Conservation (phyloP, 306 rosid genomes). For the Boehmeria nivea region DNA sequence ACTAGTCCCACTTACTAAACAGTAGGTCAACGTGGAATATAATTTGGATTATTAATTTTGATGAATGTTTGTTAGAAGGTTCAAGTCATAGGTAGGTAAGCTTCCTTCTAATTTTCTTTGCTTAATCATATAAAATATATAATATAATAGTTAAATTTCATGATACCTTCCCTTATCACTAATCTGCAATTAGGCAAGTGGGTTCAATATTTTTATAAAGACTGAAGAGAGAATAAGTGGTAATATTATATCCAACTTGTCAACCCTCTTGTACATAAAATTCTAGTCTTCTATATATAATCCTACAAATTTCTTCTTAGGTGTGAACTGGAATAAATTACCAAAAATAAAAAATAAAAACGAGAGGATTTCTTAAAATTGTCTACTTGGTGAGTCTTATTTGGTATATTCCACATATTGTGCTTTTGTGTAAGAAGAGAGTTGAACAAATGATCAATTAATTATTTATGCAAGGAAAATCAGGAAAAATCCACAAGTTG, state of each 20-base stretch:
- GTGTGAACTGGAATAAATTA: background rate
- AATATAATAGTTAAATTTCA: background rate
- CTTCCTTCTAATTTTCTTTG: background rate
- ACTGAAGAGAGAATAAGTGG: background rate
- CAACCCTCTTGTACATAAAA: conserved; percentile 8
- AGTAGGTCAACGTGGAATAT: conserved; percentile 6
- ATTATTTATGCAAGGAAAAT: background rate
- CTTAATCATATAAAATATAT: background rate
- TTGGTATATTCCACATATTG: conserved; percentile 4
- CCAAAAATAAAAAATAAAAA: background rate
- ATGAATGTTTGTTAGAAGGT: conserved; percentile 10
- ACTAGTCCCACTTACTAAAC: conserved; percentile 8
- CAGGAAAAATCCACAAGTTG: conserved; percentile 12
- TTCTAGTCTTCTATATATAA: background rate
- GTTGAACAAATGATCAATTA: background rate
- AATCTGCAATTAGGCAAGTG: conserved; percentile 13
- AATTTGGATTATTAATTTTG: background rate
- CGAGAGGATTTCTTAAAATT: background rate
- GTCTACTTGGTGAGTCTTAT: no score
- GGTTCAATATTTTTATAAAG: conserved; percentile 1
- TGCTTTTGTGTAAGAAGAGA: background rate
- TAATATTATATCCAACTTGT: conserved; percentile 11
- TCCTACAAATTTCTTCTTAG: background rate
- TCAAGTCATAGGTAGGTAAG: conserved; percentile 10
- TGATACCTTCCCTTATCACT: conserved; percentile 4